Evolutionary conservation across 2,329 filamentous ascomycete genomes (phyloP).

Genomic region (Cladosporium phlei): DNA sequence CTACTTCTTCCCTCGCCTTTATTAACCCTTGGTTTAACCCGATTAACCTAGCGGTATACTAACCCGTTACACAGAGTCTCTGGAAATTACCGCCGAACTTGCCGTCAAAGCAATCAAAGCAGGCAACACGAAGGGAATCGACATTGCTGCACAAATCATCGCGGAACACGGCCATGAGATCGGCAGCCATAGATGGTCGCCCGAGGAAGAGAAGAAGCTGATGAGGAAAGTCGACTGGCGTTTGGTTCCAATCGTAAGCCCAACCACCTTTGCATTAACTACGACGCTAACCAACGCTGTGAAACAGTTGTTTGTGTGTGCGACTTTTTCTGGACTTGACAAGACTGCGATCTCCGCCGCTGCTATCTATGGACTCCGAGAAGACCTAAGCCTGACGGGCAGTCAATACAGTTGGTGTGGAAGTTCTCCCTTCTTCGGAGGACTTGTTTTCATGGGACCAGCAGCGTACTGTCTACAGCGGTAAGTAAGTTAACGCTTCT

Average conservation of each 20-base stretch:
- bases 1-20: too few species aligned
- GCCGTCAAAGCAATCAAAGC: background rate
- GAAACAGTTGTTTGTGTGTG: background rate
- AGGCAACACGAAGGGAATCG: background rate
- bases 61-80: too few species aligned
- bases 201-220: background rate
- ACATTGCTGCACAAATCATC: background rate
- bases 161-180: background rate
- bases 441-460: slow-evolving; percentile 40
- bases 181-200: background rate
- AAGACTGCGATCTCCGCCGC: slow-evolving; percentile 50
- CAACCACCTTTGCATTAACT: background rate
- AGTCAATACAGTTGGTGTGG: slow-evolving; percentile 47
- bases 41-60: too few species aligned
- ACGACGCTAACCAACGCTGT: background rate
- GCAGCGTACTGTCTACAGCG: background rate
- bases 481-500: background rate
- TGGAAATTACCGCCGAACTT: background rate
- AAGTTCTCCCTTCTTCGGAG: slow-evolving; percentile 49
- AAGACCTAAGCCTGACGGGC: slow-evolving; percentile 43
- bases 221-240: background rate
- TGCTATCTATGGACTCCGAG: slow-evolving; percentile 43
- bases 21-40: too few species aligned
- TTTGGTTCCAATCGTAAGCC: background rate
- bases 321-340: slow-evolving; percentile 37